phyloP scores from a whole-genome alignment of 352 stramenopile genomes.

The Phytophthora citrophthora region DNA sequence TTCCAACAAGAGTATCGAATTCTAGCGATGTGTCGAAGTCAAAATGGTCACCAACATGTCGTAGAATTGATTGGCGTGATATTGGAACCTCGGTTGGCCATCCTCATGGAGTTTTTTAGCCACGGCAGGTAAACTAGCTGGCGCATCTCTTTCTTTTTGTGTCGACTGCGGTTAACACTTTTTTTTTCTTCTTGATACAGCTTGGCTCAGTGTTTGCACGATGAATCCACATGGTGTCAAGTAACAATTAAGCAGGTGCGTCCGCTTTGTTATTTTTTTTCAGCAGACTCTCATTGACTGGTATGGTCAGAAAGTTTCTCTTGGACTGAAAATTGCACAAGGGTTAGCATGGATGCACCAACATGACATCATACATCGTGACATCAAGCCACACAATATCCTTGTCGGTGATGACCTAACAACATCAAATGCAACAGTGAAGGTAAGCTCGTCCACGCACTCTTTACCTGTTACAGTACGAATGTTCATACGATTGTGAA shows the following conservation, averaged over 20 bases:
- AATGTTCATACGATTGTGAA: not conserved
- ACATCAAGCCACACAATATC: conserved; percentile 58
- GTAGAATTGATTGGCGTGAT: conserved; percentile 37
- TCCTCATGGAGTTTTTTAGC: conserved; percentile 43
- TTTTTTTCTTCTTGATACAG: conserved; percentile 11
- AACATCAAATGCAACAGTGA: conserved; percentile 24
- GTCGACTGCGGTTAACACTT: not conserved
- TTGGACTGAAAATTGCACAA: conserved; percentile 40
- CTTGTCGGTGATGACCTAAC: conserved; percentile 25
- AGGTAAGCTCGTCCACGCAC: conserved; percentile 24
- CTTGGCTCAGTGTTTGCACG: conserved; percentile 41
- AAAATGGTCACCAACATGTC: conserved; percentile 18
- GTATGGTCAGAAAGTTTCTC: conserved; percentile 29
- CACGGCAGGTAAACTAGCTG: conserved; percentile 31
- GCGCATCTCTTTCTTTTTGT: not conserved
- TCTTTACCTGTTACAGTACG: no score
- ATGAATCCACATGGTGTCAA: conserved; percentile 29
- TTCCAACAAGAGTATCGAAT: conserved; percentile 47
- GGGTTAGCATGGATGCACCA: conserved; percentile 43
- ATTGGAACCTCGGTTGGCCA: conserved; percentile 31
- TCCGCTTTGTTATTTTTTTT: not conserved
- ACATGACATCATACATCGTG: conserved; percentile 46
- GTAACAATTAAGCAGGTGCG: conserved; percentile 39
- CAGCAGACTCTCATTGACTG: not conserved
- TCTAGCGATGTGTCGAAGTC: conserved; percentile 20